Evolutionary conservation across 176 grass and related monocot species (phyloP), one percentile per base, ranked within the genome.

Genomic region (Oryza brachyantha): DNA sequence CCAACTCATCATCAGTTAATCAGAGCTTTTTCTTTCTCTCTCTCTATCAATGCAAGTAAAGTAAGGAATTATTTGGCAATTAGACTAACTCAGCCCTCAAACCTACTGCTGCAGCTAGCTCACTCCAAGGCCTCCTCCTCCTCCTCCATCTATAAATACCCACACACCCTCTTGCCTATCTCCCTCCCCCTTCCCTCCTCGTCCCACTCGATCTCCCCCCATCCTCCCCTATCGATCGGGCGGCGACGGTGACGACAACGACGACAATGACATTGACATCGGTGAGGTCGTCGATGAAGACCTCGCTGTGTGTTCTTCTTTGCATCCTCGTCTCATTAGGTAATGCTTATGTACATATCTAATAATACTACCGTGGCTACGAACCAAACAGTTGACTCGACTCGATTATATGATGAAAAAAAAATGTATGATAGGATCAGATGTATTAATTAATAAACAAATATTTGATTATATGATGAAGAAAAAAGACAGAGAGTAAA

Each of bases 1-100:
- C 16, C 46, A 21, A 52, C 17, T 52, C 46, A 21, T 52, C 46
- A 21, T 52, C 46, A 11, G 8, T 41, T 10, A 52, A 55, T 57
- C 38, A 19, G 25, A 70, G 26, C 68, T 19, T 10, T 26, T 69
- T 0, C 1, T 14, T 25, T 27, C 12, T 26, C 13, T 66, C 50
- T 67, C 64, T 67, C 34, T 37, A 1, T 31, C 69, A 32, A 32
- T 32, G 31, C 90, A 93, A 93, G 92, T 85, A 99, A 99, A 99
- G 96, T 52, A 99, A 99, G 77, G 96, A 93, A 99, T 94, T 94
- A 82, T 89, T 77, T 31, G 29, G 58, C 58, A 40, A 66, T 77
- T 73, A 77, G 82, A 40, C 79, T 72, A 85, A 62, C 84, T 68
- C 58, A 29, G 19, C 64, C 37, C 69, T 61, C 81, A 81, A 74